These are phyloP conservation scores for Pleurotus sapidus DNA, from an alignment of 768 basidiomycete genomes.

Conservation along the genomic window DNA sequence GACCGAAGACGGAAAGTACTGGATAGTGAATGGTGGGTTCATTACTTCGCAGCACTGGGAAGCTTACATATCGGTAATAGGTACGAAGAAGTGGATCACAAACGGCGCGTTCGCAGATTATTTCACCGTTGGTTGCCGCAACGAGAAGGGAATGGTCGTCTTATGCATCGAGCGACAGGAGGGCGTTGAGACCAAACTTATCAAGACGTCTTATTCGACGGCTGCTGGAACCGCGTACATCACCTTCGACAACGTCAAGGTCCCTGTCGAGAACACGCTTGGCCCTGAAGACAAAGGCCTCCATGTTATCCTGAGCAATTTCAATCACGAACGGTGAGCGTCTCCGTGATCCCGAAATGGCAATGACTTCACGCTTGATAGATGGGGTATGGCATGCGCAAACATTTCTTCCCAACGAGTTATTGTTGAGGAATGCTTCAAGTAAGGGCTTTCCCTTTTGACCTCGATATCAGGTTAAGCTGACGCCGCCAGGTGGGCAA, in stretches of 20 bases:
- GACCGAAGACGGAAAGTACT: conserved; percentile 64
- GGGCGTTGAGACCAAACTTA: conserved; percentile 18
- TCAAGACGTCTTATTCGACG: conserved; percentile 49
- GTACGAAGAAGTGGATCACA: conserved; percentile 48
- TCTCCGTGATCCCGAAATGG: background rate
- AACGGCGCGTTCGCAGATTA: conserved; percentile 19
- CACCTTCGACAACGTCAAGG: conserved; percentile 29
- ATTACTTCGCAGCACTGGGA: background rate
- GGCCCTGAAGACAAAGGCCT: conserved; percentile 65
- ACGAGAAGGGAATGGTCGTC: conserved; percentile 33
- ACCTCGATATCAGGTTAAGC: background rate
- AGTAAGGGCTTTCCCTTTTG: conserved; percentile 31
- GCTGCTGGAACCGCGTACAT: conserved; percentile 47
- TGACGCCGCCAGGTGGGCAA: conserved; percentile 53
- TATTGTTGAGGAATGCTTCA: conserved; percentile 75
- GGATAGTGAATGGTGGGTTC: conserved; percentile 46
- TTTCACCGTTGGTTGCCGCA: conserved; percentile 61
- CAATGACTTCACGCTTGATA: conserved; percentile 5
- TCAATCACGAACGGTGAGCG: conserved; percentile 57
- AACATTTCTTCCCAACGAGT: conserved; percentile 53
- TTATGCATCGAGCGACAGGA: conserved; percentile 13
- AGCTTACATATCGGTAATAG: background rate
- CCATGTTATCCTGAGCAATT: conserved; percentile 62
- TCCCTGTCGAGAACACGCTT: conserved; percentile 55
- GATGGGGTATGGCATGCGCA: conserved; percentile 67